phyloP scores from a whole-genome alignment of 2,329 filamentous ascomycete species.

The Passalora sequoiae region DNA sequence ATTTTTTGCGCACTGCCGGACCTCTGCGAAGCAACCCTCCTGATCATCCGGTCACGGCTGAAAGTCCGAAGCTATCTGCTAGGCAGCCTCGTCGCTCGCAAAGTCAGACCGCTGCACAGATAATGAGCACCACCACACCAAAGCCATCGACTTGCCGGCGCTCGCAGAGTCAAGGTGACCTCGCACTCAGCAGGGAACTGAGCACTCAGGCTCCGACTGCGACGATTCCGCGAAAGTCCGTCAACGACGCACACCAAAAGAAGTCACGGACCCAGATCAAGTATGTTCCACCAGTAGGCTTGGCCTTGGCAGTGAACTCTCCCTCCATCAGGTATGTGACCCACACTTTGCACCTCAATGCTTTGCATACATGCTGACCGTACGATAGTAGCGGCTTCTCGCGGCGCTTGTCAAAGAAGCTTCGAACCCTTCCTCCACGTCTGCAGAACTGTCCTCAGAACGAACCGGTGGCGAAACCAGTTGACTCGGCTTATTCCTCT shows the following conservation, averaged over 20 bases:
- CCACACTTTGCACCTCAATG: background rate
- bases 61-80: background rate
- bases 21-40: slow-evolving; percentile 27
- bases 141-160: slow-evolving; percentile 11
- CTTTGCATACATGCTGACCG: slow-evolving; percentile 5
- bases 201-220: background rate
- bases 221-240: slow-evolving; percentile 7
- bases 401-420: slow-evolving; percentile 27
- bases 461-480: slow-evolving; percentile 6
- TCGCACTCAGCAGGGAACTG: slow-evolving; percentile 3
- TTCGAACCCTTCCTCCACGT: slow-evolving; percentile 20
- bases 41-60: slow-evolving; percentile 7
- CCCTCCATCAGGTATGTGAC: slow-evolving; percentile 1
- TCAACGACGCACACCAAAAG: background rate
- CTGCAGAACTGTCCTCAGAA: slow-evolving; percentile 5
- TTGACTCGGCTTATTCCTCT: slow-evolving; percentile 20
- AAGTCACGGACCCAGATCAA: slow-evolving; percentile 7
- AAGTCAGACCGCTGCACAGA: slow-evolving; percentile 8
- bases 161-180: slow-evolving; percentile 10
- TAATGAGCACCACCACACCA: slow-evolving; percentile 2
- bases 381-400: slow-evolving; percentile 23
- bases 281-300: background rate
- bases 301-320: background rate
- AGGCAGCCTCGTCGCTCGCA: slow-evolving; percentile 14
- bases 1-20: slow-evolving; percentile 22